Evolutionary conservation across 805 yeast genomes (phyloP).

Genomic region (Cyberlindnera amylophila): DNA sequence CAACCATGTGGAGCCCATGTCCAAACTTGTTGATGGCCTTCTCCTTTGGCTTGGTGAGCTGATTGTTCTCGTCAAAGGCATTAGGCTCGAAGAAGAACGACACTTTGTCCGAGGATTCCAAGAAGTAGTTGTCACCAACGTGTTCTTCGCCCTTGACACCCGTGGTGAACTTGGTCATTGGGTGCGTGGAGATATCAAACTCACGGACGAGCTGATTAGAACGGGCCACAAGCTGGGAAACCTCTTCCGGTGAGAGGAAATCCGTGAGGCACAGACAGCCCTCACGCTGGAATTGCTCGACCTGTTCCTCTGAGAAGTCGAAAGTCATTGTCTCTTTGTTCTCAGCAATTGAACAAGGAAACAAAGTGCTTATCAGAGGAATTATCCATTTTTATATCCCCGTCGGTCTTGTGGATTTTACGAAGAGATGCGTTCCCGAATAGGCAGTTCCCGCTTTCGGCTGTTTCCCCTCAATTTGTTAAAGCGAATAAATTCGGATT

Average conservation of each 20-base stretch:
- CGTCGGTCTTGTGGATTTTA: no score
- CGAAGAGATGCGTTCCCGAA: no score
- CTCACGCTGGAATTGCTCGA: conserved; percentile 44
- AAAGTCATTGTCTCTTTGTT: conserved; percentile 6
- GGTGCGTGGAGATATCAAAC: conserved; percentile 56
- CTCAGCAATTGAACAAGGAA: background rate
- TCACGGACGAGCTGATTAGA: conserved; percentile 42
- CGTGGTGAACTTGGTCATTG: conserved; percentile 68
- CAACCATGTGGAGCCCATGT: conserved; percentile 66
- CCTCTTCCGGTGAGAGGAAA: conserved; percentile 44
- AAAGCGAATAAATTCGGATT: no score
- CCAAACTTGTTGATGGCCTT: conserved; percentile 73
- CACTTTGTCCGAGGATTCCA: conserved; percentile 65
- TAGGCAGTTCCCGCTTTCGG: no score
- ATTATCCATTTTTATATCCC: no score
- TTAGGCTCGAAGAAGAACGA: conserved; percentile 68
- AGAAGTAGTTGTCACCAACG: conserved; percentile 70
- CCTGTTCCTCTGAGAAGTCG: conserved; percentile 35
- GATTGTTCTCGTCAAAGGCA: conserved; percentile 55
- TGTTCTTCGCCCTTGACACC: conserved; percentile 46
- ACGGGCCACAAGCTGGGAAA: conserved; percentile 37
- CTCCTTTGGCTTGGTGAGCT: conserved; percentile 48
- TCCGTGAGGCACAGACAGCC: conserved; percentile 61
- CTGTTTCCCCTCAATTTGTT: no score
- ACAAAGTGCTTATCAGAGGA: background rate